Percentiles rank a stretch among this genome's conserved stretches.
Evolutionary conservation across 1,284 basidiomycete genomes (phyloP).

Genomic region (Phellinidium pouzarii): DNA sequence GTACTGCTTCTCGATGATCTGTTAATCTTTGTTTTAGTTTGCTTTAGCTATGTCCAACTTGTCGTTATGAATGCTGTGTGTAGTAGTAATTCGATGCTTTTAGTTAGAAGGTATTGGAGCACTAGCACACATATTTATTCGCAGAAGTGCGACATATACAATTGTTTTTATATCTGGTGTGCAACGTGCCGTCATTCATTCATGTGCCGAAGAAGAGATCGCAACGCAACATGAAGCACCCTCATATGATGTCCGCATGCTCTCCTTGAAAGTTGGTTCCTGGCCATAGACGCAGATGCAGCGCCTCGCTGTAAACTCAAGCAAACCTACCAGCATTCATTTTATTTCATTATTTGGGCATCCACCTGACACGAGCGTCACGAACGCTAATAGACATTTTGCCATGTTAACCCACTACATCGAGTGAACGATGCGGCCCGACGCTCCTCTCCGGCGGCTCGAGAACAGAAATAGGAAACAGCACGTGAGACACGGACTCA

Average conservation of each 20-base stretch:
- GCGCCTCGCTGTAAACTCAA: background rate
- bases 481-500: too few species aligned
- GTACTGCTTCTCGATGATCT: background rate
- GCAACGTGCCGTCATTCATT: background rate
- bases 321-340: slow-evolving; percentile 1
- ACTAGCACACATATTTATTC: too few species aligned
- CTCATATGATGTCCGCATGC: slow-evolving; percentile 11
- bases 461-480: background rate
- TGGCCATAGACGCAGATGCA: background rate
- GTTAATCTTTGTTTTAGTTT: background rate
- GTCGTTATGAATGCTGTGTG: slow-evolving; percentile 1
- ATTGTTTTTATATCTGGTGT: too few species aligned
- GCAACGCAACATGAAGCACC: too few species aligned
- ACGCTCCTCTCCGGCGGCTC: slow-evolving; percentile 2
- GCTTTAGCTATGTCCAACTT: background rate
- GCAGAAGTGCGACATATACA: too few species aligned
- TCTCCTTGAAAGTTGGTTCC: slow-evolving; percentile 11
- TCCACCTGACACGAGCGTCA: slow-evolving; percentile 12
- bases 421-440: slow-evolving; percentile 4
- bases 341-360: slow-evolving; percentile 4
- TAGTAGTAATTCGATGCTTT: background rate
- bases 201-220: background rate
- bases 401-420: slow-evolving; percentile 7
- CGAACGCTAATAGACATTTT: slow-evolving; percentile 17
- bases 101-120: too few species aligned